phyloP scores from a whole-genome alignment of 495 filamentous ascomycete species.

The Lophiotrema nucula region DNA sequence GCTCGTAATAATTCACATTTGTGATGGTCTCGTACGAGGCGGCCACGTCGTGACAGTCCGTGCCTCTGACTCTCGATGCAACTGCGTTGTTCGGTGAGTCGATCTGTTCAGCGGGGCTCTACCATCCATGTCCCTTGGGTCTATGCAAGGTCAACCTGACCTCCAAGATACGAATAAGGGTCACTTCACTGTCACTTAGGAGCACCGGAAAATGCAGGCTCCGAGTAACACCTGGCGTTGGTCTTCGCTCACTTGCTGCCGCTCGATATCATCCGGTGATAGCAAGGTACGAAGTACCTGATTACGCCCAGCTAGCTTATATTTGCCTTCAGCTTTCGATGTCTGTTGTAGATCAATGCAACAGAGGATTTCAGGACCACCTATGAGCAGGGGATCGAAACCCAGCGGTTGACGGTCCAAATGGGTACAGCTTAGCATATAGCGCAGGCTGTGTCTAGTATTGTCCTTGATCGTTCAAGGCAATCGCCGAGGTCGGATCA shows the following conservation, averaged over 20 bases:
- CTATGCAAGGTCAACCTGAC: conserved; percentile 11
- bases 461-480: background rate
- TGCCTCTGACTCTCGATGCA: background rate
- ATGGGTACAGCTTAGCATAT: too few species aligned
- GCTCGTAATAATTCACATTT: background rate
- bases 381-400: too few species aligned
- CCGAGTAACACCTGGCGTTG: background rate
- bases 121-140: conserved; percentile 8
- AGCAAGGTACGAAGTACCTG: too few species aligned
- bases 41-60: background rate
- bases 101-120: background rate
- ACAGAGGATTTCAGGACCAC: too few species aligned
- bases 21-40: background rate
- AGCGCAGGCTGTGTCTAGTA: background rate
- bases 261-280: too few species aligned
- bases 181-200: too few species aligned
- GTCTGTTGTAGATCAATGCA: too few species aligned
- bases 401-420: conserved; percentile 13
- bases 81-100: background rate
- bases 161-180: conserved; percentile 2
- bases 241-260: background rate
- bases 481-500: conserved; percentile 15
- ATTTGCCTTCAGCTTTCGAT: too few species aligned
- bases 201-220: background rate
- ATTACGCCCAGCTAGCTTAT: too few species aligned